phyloP scores from a whole-genome alignment of 371 early-diverging fungal genomes.

The Mucor racemosus region DNA sequence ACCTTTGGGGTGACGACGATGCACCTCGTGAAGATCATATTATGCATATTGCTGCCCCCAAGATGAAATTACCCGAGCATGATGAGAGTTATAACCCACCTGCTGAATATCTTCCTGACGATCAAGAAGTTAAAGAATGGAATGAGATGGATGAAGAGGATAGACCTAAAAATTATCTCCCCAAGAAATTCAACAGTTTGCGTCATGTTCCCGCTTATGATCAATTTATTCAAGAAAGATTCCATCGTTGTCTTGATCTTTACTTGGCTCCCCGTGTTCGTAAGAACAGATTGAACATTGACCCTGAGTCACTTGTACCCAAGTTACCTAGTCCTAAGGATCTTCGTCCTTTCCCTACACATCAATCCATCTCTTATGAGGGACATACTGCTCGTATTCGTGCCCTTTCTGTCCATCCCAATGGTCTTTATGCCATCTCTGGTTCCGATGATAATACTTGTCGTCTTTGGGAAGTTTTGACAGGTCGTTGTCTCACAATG shows the following conservation, averaged over 20 bases:
- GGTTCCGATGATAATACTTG: constrained; percentile 90
- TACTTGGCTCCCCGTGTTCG: constrained; percentile 94
- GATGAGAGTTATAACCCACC: constrained; percentile 97
- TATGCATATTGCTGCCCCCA: constrained; percentile 92
- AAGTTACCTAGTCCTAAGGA: constrained; percentile 96
- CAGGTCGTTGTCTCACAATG: constrained; percentile 83
- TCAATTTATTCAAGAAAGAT: constrained; percentile 90
- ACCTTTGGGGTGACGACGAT: constrained; percentile 84
- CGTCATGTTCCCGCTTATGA: constrained; percentile 89
- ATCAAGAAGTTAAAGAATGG: constrained; percentile 83
- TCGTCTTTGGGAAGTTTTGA: constrained; percentile 90
- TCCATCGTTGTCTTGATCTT: constrained; percentile 94
- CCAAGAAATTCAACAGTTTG: constrained; percentile 79
- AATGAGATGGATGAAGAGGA: constrained; percentile 78
- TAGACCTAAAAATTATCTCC: constrained; percentile 81
- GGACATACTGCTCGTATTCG: constrained; percentile 88
- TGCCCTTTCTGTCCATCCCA: constrained; percentile 84
- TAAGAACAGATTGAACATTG: constrained; percentile 86
- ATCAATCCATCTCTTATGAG: constrained; percentile 74
- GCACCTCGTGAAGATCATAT: constrained; percentile 63
- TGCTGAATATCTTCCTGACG: constrained; percentile 90
- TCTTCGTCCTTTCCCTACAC: constrained; percentile 93
- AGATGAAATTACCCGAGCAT: constrained; percentile 88
- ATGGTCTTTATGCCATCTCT: constrained; percentile 88
- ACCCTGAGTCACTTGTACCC: constrained; percentile 93